Base-by-base conservation (phyloP, 192 early-diverging fungal genomes). In the Coemansia sp. region DNA sequence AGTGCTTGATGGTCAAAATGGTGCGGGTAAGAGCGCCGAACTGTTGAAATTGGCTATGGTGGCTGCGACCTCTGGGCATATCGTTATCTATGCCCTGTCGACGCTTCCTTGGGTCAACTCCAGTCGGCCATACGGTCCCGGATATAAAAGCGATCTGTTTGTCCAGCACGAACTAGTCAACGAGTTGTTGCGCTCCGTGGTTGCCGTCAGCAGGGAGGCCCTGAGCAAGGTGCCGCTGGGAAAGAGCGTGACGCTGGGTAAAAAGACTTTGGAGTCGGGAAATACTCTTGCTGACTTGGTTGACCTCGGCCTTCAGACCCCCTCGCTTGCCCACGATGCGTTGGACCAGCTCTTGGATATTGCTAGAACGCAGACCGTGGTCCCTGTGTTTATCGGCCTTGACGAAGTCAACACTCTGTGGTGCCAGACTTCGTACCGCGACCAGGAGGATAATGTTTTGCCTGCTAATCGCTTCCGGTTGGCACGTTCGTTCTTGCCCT, bases 341-440 rank as follows among this genome's bases (percentile, higher is more conserved):
- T 65, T 84, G 28, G 82, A 84, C 35, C 53, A 47, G 10, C 62
- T 84, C 14, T 62, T 84, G 32, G 63, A 50, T 2, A 64, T 76
- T 17, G 77, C 74, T 7, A 74, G 77, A 49, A 52, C 69, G 37
- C 82, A 84, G 64, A 79, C 69, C 3, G 28, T 46, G 17, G 77
- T 84, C 11, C 82, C 82, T 0, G 73, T 84, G 17, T 49, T 84
- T 28, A 47, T 84, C 38, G 82, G 77, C 11, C 55, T 84, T 6
- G 82, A 84, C 59, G 74, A 76, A 4, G 74, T 84, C 64, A 84
- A 84, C 62, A 74, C 73, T 21, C 66, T 84, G 57, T 84, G 76
- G 77, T 64, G 67, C 68, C 46, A 66, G 23, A 76, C 70, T 4
- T 28, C 44, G 28, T 84, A 84, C 35, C 65, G 60, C 23, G 77